phyloP scores from a whole-genome alignment of 1,284 basidiomycete genomes.

The Fomitiporia mediterranea region DNA sequence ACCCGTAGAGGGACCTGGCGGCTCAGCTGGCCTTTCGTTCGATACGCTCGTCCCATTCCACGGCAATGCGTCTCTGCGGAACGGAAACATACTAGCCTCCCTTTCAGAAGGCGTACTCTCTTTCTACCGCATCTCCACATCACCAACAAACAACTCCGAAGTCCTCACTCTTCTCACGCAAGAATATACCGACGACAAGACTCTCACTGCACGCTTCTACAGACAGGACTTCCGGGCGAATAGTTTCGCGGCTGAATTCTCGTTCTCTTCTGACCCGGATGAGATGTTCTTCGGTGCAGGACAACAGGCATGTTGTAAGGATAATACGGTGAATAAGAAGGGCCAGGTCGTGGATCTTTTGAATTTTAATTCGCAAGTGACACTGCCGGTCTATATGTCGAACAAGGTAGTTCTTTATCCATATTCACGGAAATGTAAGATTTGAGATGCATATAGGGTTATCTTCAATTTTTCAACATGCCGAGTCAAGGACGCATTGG shows the following conservation, averaged over 20 bases:
- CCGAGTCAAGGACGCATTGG: conserved; percentile 37
- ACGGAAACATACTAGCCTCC: conserved; percentile 34
- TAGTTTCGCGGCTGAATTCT: conserved; percentile 36
- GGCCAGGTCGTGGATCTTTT: conserved; percentile 39
- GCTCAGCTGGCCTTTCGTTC: conserved; percentile 31
- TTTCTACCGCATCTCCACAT: conserved; percentile 31
- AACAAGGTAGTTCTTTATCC: conserved; percentile 30
- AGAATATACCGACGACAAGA: conserved; percentile 37
- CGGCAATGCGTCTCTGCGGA: conserved; percentile 33
- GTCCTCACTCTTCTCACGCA: conserved; percentile 28
- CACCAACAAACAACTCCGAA: conserved; percentile 32
- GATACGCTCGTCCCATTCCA: conserved; percentile 32
- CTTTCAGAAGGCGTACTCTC: conserved; percentile 31
- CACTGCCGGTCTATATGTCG: conserved; percentile 39
- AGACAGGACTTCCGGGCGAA: conserved; percentile 33
- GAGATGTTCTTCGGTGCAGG: conserved; percentile 38
- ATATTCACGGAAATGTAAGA: not conserved
- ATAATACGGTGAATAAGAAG: conserved; percentile 41
- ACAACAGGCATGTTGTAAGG: conserved; percentile 39
- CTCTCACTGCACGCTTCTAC: conserved; percentile 34
- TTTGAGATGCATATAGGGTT: conserved; percentile 28
- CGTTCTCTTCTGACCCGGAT: conserved; percentile 33
- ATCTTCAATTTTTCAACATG: conserved; percentile 40
- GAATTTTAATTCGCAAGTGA: conserved; percentile 40
- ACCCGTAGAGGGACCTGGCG: conserved; percentile 37